phyloP scores from a whole-genome alignment of 2,329 filamentous ascomycete genomes.

The Aspergillus flavus region DNA sequence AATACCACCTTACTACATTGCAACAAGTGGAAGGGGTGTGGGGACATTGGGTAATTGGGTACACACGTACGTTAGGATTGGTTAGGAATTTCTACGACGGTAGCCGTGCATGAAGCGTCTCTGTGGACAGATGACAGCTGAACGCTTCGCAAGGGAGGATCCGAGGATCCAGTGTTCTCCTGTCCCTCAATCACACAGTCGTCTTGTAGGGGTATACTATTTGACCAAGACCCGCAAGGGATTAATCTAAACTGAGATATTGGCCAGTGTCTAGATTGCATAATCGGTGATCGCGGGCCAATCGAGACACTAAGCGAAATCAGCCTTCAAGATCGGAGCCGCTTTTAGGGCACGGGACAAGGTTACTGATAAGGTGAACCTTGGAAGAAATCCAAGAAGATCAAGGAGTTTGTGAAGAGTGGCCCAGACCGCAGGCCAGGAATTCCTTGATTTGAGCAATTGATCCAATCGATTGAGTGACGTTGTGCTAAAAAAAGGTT shows the following conservation, averaged over 20 bases:
- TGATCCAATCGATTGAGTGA: background rate
- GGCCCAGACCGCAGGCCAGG: background rate
- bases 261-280: constrained; percentile 1
- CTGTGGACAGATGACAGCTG: constrained; percentile 1
- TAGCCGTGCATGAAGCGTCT: background rate
- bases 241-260: background rate
- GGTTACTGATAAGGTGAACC: background rate
- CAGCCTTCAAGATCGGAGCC: background rate
- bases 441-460: background rate
- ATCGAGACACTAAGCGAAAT: constrained; percentile 2
- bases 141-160: background rate
- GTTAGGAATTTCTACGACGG: background rate
- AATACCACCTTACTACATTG: background rate
- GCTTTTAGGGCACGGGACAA: background rate
- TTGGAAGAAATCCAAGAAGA: background rate
- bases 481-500: constrained; percentile 2
- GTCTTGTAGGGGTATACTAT: background rate
- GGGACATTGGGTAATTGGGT: background rate
- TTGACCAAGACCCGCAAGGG: background rate
- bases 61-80: background rate
- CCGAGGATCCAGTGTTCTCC: background rate
- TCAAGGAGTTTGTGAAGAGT: background rate
- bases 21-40: background rate
- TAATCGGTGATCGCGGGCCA: background rate
- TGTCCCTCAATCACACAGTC: background rate